A percentile compares a stretch with the other conserved stretches of the same genome.
Conservation (phyloP, 208 protist genomes). For the Leishmania guyanensis region DNA sequence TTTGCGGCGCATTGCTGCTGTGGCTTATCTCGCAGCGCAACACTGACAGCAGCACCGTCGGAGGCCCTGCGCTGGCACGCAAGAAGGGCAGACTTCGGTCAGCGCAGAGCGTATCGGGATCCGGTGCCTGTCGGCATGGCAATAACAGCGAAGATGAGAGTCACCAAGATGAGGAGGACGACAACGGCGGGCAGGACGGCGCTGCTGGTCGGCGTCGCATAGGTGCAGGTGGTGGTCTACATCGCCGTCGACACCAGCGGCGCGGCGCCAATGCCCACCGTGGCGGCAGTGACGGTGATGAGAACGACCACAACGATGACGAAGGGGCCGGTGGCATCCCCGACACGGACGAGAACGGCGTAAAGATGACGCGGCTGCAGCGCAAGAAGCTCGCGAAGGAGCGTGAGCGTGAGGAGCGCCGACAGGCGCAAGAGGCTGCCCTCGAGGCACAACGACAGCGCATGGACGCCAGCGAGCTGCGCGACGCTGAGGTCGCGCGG, state of each 20-base stretch:
- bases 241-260: slow-evolving; percentile 6
- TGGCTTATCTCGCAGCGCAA: slow-evolving; percentile 14
- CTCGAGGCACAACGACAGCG: slow-evolving; percentile 37
- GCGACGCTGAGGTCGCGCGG: slow-evolving; percentile 28
- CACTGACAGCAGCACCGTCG: background rate
- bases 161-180: background rate
- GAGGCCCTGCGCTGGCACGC: background rate
- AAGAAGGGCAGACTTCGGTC: background rate
- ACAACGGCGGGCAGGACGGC: background rate
- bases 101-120: background rate
- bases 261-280: background rate
- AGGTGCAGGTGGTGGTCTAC: background rate
- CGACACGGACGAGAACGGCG: slow-evolving; percentile 18
- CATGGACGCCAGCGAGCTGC: slow-evolving; percentile 5
- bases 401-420: slow-evolving; percentile 54
- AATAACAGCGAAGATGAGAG: background rate
- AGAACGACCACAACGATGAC: slow-evolving; percentile 16
- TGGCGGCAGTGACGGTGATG: slow-evolving; percentile 10
- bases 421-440: slow-evolving; percentile 37
- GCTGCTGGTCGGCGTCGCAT: background rate
- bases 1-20: slow-evolving; percentile 10
- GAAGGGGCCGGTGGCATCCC: slow-evolving; percentile 1
- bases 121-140: background rate
- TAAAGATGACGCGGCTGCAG: slow-evolving; percentile 56
- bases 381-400: slow-evolving; percentile 66